phyloP scores from a whole-genome alignment of 306 rosid species.

The Cotoneaster glaucophyllus region DNA sequence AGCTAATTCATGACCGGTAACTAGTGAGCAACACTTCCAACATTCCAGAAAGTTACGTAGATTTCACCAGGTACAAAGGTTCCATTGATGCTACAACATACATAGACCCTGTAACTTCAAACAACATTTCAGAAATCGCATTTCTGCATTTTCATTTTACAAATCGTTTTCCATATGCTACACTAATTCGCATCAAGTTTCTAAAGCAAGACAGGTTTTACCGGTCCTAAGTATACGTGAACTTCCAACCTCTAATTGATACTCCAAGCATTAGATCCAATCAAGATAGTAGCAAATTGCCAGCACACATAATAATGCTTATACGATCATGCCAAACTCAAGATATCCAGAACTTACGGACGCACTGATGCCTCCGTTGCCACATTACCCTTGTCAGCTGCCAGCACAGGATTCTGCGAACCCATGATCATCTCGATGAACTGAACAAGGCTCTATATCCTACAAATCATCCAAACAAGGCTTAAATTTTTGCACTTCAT shows the following conservation, averaged over 20 bases:
- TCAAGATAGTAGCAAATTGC: not conserved
- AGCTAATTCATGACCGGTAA: not conserved
- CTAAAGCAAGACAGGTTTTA: not conserved
- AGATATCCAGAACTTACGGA: slow-evolving; percentile 27
- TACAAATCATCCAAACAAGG: slow-evolving; percentile 18
- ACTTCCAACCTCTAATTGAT: not conserved
- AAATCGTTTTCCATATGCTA: not conserved
- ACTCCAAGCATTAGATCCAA: not conserved
- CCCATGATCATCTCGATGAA: slow-evolving; percentile 33
- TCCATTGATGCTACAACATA: not conserved
- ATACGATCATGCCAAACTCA: not conserved
- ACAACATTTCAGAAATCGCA: not conserved
- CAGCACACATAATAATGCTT: not conserved
- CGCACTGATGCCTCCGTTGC: slow-evolving; percentile 25
- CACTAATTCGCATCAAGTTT: not conserved
- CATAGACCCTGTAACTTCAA: not conserved
- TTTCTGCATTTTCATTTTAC: not conserved
- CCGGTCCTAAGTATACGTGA: not conserved
- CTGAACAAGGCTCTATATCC: slow-evolving; percentile 11
- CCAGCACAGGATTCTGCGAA: slow-evolving; percentile 41
- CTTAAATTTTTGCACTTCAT: not conserved
- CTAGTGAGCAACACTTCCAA: not conserved
- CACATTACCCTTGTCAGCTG: slow-evolving; percentile 26
- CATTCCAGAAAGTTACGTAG: not conserved
- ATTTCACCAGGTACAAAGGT: not conserved